Conservation (phyloP, 805 yeast species). For the Crinitomyces ghanaensis region DNA sequence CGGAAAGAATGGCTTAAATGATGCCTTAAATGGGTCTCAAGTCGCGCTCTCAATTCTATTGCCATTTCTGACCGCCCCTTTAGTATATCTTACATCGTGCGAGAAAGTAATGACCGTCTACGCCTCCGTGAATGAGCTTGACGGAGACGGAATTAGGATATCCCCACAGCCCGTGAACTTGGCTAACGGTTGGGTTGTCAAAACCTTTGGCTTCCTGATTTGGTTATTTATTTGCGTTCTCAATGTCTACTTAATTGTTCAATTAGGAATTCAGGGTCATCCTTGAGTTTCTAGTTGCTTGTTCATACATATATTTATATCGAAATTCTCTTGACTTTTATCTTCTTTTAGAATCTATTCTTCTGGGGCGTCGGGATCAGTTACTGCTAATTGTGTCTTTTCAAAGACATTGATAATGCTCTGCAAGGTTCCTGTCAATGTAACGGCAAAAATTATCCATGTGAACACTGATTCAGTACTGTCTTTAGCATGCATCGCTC, state of each 20-base stretch:
- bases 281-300: too few relatives aligned
- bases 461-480: too few relatives aligned
- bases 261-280: constrained; percentile 28
- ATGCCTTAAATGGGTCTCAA: constrained; percentile 75
- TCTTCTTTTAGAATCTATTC: too few relatives aligned
- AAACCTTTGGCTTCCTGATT: constrained; percentile 39
- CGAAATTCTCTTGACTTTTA: too few relatives aligned
- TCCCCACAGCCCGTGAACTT: constrained; percentile 13
- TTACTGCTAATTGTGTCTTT: too few relatives aligned
- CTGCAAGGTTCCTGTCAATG: too few relatives aligned
- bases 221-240: constrained; percentile 67
- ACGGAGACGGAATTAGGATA: constrained; percentile 2
- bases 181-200: constrained; percentile 46
- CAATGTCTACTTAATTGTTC: constrained; percentile 52
- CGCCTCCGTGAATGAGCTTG: constrained; percentile 3
- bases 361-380: too few relatives aligned
- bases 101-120: constrained; percentile 48
- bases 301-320: too few relatives aligned
- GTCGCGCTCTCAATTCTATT: constrained; percentile 70
- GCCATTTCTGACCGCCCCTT: constrained; percentile 78
- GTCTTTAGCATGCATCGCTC: too few relatives aligned
- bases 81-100: constrained; percentile 68
- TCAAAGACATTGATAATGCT: too few relatives aligned
- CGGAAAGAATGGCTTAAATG: constrained; percentile 61
- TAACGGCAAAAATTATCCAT: too few relatives aligned